Evolutionary conservation across 2,329 filamentous ascomycete genomes (phyloP), one percentile per base, ranked within the genome.

Genomic region (Ascochyta rabiei): DNA sequence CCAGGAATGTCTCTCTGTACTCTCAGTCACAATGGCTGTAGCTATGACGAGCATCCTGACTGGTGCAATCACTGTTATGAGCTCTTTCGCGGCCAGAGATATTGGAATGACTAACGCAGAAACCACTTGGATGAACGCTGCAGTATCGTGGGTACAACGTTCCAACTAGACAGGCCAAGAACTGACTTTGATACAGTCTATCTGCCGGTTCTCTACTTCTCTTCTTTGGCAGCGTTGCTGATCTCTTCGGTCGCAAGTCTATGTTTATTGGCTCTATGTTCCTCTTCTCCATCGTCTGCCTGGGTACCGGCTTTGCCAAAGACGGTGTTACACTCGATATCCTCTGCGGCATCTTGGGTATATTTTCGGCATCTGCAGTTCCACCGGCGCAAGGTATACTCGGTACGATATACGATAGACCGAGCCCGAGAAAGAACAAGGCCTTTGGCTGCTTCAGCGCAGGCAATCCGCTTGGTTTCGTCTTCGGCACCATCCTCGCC

Each of bases 1-100:
- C 2, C 84, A 88, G 63, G 87, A 89, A 76, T 78, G 84, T 33
- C 74, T 86, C 2, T 89, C 89, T 64, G 84, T 89, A 15, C 69
- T 86, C 16, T 86, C 86, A 34, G 84, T 86, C 9, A 89, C 87
- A 1, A 84, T 89, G 76, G 86, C 86, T 2, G 86, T 88, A 39
- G 86, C 83, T 3, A 85, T 86, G 65, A 81, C 80, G 9, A 81
- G 82, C 4, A 86, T 89, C 61, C 75, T 87, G 24, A 77, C 78
- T 7, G 87, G 86, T 12, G 78, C 81, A 4, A 80, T 84, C 4
- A 81, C 86, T 2, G 86, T 88, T 54, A 84, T 88, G 56, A 86
- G 85, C 1, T 83, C 83, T 0, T 83, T 83, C 45, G 86, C 88
- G 42, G 85, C 82, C 2, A 67, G 72, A 13, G 84, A 87, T 56